Evolutionary conservation across 768 basidiomycete genomes (phyloP).

Genomic region (Leccinum uliginosum): DNA sequence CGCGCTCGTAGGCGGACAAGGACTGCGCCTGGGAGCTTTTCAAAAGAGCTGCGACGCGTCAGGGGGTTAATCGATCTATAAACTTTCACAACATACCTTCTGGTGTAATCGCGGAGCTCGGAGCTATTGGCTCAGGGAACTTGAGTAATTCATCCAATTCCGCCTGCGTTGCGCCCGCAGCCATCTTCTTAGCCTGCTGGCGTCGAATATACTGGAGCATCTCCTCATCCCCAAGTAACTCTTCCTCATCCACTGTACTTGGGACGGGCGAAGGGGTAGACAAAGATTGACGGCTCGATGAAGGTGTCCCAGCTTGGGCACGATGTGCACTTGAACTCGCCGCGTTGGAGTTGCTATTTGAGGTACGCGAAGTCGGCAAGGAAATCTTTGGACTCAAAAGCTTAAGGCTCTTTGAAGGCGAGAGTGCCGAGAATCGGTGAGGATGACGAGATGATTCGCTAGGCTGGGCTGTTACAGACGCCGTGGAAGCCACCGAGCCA

Average conservation of each 20-base stretch:
- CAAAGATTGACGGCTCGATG: slow-evolving; percentile 68
- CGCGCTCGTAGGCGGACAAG: slow-evolving; percentile 84
- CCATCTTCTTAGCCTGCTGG: slow-evolving; percentile 84
- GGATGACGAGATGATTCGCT: slow-evolving; percentile 39
- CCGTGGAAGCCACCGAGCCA: slow-evolving; percentile 68
- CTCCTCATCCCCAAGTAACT: slow-evolving; percentile 88
- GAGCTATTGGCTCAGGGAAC: slow-evolving; percentile 88
- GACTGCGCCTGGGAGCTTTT: slow-evolving; percentile 62
- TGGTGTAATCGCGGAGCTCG: slow-evolving; percentile 61
- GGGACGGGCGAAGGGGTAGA: slow-evolving; percentile 85
- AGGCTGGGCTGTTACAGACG: slow-evolving; percentile 46
- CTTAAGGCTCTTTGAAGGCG: slow-evolving; percentile 81
- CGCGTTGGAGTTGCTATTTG: slow-evolving; percentile 34
- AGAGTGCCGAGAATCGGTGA: slow-evolving; percentile 77
- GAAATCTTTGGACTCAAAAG: slow-evolving; percentile 76
- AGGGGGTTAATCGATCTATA: slow-evolving; percentile 6
- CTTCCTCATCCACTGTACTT: slow-evolving; percentile 78
- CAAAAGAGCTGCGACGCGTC: slow-evolving; percentile 48
- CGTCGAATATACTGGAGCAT: slow-evolving; percentile 93
- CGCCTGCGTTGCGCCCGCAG: slow-evolving; percentile 77
- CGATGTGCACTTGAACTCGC: slow-evolving; percentile 44
- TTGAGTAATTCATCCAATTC: slow-evolving; percentile 84
- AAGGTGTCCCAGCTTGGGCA: slow-evolving; percentile 55
- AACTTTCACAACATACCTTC: slow-evolving; percentile 48
- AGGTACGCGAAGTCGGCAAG: slow-evolving; percentile 50